Evolutionary conservation across 352 stramenopile species (phyloP).

Genomic region (Pelagophyceae sp.): DNA sequence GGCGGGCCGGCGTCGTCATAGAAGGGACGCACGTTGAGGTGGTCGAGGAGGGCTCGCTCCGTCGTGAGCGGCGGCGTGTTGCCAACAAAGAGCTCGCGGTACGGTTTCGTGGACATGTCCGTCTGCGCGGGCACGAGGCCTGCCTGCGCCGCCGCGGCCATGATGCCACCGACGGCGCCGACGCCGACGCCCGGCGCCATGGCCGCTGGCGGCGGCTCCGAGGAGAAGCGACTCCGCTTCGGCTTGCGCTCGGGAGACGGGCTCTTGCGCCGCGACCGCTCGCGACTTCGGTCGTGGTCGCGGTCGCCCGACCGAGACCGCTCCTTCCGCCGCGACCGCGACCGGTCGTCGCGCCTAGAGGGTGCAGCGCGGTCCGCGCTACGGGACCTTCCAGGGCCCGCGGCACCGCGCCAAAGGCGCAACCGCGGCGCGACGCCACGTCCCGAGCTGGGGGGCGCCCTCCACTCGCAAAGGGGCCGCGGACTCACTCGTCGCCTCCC

Average conservation of each 20-base stretch:
- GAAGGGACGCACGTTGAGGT: too few relatives aligned
- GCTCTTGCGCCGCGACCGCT: background rate
- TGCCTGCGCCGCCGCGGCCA: background rate
- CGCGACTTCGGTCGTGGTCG: background rate
- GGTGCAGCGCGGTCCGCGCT: too few relatives aligned
- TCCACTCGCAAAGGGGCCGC: too few relatives aligned
- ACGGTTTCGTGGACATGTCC: background rate
- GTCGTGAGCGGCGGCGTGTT: conserved; percentile 66
- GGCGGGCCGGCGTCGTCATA: too few relatives aligned
- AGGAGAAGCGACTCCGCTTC: background rate
- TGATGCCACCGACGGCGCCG: background rate
- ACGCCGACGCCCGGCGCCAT: background rate
- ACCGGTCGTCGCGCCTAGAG: background rate
- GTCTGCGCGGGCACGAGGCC: background rate
- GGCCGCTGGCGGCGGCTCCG: background rate
- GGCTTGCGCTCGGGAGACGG: background rate
- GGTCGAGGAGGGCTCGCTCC: conserved; percentile 51
- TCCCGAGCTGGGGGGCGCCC: too few relatives aligned
- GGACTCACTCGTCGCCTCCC: too few relatives aligned
- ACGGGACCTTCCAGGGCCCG: too few relatives aligned
- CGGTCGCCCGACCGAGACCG: background rate
- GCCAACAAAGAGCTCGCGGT: conserved; percentile 63
- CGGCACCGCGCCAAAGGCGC: too few relatives aligned
- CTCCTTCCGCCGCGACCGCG: background rate
- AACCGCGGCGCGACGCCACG: too few relatives aligned